Conservation (phyloP, 2,329 filamentous ascomycete species). For the Phyllosticta ampelicida region DNA sequence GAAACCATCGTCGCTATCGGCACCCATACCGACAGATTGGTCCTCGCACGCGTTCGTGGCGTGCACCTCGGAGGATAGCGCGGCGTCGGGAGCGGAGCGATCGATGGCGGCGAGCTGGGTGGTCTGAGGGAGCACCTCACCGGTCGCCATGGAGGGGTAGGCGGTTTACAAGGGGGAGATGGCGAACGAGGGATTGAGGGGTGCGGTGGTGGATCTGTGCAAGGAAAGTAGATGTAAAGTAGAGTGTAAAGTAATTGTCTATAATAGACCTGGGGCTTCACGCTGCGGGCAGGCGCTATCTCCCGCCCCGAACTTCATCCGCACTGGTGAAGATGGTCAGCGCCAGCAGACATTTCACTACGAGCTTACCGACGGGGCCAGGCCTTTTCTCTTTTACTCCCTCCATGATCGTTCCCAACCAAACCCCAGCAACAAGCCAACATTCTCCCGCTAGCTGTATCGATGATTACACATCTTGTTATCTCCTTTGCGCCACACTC, state of each 20-base stretch:
- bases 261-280: constrained; percentile 1
- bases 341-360: not conserved
- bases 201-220: not conserved
- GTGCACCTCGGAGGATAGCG: constrained; percentile 5
- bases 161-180: not conserved
- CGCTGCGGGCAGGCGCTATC: constrained; percentile 2
- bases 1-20: constrained; percentile 19
- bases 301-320: not conserved
- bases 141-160: constrained; percentile 5
- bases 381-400: too few relatives aligned
- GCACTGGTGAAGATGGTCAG: too few relatives aligned
- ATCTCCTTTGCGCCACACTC: too few relatives aligned
- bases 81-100: constrained; percentile 3
- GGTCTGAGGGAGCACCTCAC: constrained; percentile 6
- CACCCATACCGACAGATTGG: constrained; percentile 8
- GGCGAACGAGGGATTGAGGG: not conserved
- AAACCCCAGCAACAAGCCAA: too few relatives aligned
- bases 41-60: constrained; percentile 5
- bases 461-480: too few relatives aligned
- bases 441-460: too few relatives aligned
- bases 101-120: constrained; percentile 8
- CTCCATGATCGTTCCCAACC: too few relatives aligned
- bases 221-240: not conserved
- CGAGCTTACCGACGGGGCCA: not conserved
- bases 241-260: constrained; percentile 5